Evolutionary conservation across 2,329 filamentous ascomycete genomes (phyloP), one percentile per base, ranked within the genome.

Genomic region (Apiospora koreana): DNA sequence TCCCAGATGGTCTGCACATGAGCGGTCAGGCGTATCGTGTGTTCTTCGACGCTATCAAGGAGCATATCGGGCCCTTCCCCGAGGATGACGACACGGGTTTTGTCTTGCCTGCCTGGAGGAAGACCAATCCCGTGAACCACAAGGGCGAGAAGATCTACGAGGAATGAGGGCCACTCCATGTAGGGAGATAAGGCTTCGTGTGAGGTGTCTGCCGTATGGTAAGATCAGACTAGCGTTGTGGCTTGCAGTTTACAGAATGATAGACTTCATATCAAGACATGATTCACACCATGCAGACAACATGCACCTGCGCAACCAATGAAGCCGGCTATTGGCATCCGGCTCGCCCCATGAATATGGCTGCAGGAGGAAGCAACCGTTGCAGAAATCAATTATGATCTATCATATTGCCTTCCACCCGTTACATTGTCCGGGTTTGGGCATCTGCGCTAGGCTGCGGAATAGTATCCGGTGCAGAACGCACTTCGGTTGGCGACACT

Each of bases 1-100:
- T 90, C n/a, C 83, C 86, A 3, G 88, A 90, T 72, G 88, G 88
- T 0, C 79, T 91, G 71, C 88, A 91, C 77, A 81, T 90, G 80
- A 86, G 83, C 70, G 84, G 85, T 42, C 81, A 85, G 69, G 85
- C 83, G 2, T 91, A 91, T 74, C 81, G 76, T 65, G 79, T 89
- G 66, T 83, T 91, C 67, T 89, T 83, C 73, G 81, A 85, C 12
- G 75, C 82, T 46, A 78, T 90, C 38, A 74, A 79, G 73, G 81
- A 83, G n/a, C 83, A 87, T 69, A 82, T 90, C 69, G 83, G 83
- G 2, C 77, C 81, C 42, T 82, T 80, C 73, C 54, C 78, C 79
- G 46, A 74, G 72, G 6, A 80, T 76, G 67, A 77, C 77, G 4
- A 69, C 3, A 25, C 65, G 9, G 84, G 80, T 4, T 86, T 81